Evolutionary conservation across 2,329 filamentous ascomycete species (phyloP), one percentile per base, ranked within the genome.

Genomic region (Hypoxylon sp.): DNA sequence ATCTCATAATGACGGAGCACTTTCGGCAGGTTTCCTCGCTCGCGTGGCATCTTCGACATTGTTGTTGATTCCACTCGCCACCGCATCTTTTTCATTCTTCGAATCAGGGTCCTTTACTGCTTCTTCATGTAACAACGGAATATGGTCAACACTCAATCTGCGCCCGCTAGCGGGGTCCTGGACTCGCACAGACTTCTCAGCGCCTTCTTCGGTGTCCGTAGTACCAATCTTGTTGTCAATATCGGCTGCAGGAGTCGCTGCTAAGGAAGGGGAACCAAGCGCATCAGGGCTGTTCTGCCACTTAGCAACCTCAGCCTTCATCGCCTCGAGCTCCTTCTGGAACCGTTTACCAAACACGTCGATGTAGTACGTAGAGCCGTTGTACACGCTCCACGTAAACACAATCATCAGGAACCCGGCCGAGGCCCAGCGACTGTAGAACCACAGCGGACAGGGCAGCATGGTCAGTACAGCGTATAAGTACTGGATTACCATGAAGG

Each of bases 401-500:
- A 99, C 90, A 2, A 88, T 82, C 60, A 91, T 84, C 50, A 99
- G 84, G 81, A 98, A 99, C 0, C 79, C 73, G 1, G 91, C 89
- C 44, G 92, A 96, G 0, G 93, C 91, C 86, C 90, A 93, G 48
- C 91, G 89, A 77, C 91, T 96, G 85, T 92, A 92, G 81, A 99
- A 98, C 95, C 96, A 99, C 6, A 99, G 76, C 0, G 95, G 94
- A 73, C 94, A 98, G 0, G 96, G 96, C 5, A 97, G 83, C 91
- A 99, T 98, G 8, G 96, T 99, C 52, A 95, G 81, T 5, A 97
- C 87, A 6, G 96, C 96, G 77, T 98, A 99, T 1, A 79, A 77
- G 81, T 98, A 99, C 80, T 99, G 96, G 66, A 99, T 98, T 70
- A 93, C 73, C 96, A 99, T 99, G 80, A 98, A 99, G 1, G 93